Base-by-base conservation (phyloP, 345 rosid species). In the Cardamine occulta region DNA sequence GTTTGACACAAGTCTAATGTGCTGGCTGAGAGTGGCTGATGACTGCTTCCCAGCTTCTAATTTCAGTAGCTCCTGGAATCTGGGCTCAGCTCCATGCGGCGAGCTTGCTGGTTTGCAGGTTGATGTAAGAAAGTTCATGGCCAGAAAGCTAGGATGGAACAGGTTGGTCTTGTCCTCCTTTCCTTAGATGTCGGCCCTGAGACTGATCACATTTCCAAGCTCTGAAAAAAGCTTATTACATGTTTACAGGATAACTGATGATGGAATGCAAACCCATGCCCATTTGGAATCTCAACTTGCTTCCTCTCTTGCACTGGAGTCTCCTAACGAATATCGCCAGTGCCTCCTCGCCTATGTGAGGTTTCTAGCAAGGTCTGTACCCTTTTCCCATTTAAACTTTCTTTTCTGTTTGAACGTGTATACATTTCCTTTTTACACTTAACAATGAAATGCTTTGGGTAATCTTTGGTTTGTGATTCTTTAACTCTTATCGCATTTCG, bases 11-110 rank as follows among this genome's bases (percentile, higher is more conserved):
- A 85, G 84, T 86, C 93, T 95, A 34, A 89, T 79, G 94, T 96
- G 98, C 75, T 93, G 99, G 99, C 82, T 96, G 80, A 87, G 99
- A 83, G 96, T 91, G 57, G 98, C 91, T 28, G 99, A 96, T 78
- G 99, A 96, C 78, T 96, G 98, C 83, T 96, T 96, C 82, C 98
- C 99, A 35, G 96, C 98, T 55, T 96, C 99, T 51, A 96, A 88
- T 84, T 96, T 93, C 77, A 81, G 94, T 26, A 91, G 89, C 84
- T 92, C 99, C 66, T 89, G 93, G 98, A 93, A 85, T 87, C 78
- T 93, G 80, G 93, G 98, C 63, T 88, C 91, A 6, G 73, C 79
- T 79, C 97, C 90, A 76, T 90, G 82, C 42, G 98, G 98, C 4
- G 99, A 95, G 90, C 88, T 95, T 68, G 98, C 97, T 74, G 82